phyloP scores from a whole-genome alignment of 305 asterid genomes.

The Nicotiana rustica region DNA sequence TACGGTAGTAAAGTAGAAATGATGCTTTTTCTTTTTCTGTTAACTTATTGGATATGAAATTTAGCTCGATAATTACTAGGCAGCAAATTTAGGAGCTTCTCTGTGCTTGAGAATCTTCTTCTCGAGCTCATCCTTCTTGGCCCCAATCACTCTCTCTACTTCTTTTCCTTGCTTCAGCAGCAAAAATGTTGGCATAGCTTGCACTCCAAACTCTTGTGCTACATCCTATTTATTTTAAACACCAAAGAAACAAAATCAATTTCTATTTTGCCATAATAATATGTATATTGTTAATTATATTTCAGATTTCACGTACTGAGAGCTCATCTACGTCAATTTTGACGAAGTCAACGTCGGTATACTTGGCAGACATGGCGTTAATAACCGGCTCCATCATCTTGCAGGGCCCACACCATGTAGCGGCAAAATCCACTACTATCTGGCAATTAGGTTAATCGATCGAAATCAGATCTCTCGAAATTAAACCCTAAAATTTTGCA shows the following conservation, averaged over 20 bases:
- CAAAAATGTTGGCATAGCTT: constrained; percentile 92
- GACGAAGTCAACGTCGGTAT: constrained; percentile 73
- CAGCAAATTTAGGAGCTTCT: constrained; percentile 92
- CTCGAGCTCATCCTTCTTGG: constrained; percentile 82
- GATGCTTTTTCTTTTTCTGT: background rate
- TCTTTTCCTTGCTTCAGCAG: constrained; percentile 89
- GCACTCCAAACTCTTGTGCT: constrained; percentile 67
- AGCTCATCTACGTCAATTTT: constrained; percentile 92
- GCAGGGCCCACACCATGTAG: constrained; percentile 97
- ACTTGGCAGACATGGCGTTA: constrained; percentile 59
- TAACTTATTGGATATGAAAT: constrained; percentile 1
- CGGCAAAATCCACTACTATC: constrained; percentile 93
- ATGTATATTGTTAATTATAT: no score
- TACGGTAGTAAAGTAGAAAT: background rate
- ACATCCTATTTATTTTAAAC: constrained; percentile 57
- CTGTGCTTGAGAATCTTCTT: constrained; percentile 68
- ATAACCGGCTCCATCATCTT: constrained; percentile 80
- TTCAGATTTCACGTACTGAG: constrained; percentile 50
- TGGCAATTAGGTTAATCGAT: constrained; percentile 33
- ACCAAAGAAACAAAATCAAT: background rate
- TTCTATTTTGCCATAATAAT: no score
- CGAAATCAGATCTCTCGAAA: constrained; percentile 19
- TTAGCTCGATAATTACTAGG: constrained; percentile 45
- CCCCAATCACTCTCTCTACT: constrained; percentile 78
- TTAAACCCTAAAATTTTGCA: background rate